Evolutionary conservation across 257 asterid species (phyloP).

Genomic region (Pogostemon cablin): DNA sequence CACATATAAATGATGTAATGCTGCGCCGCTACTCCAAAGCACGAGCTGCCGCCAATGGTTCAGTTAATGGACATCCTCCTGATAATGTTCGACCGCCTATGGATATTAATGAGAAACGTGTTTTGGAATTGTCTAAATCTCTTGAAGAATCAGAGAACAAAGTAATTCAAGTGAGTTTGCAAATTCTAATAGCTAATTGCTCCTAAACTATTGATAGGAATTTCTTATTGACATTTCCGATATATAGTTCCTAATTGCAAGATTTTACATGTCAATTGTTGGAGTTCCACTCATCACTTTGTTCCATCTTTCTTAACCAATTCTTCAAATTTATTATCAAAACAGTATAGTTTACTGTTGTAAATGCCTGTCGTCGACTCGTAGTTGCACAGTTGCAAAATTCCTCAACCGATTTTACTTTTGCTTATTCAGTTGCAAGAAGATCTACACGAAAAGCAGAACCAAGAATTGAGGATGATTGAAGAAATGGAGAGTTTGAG

Average conservation of each 20-base stretch:
- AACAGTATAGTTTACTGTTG: neutral
- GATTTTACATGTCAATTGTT: neutral
- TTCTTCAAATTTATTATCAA: neutral
- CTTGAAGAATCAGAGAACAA: conserved; percentile 83
- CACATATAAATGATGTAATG: conserved; percentile 99
- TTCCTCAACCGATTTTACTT: conserved; percentile 21
- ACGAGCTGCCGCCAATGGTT: conserved; percentile 78
- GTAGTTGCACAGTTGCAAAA: conserved; percentile 8
- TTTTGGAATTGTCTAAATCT: conserved; percentile 75
- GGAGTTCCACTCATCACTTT: neutral
- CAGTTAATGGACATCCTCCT: conserved; percentile 62
- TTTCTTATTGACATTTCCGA: neutral
- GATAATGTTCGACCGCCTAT: conserved; percentile 55
- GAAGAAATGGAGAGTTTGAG: conserved; percentile 72
- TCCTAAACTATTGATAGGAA: conserved; percentile 20
- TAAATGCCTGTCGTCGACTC: neutral
- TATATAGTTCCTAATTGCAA: neutral
- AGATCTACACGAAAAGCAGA: conserved; percentile 69
- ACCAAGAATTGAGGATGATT: conserved; percentile 56
- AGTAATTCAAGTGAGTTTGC: conserved; percentile 67
- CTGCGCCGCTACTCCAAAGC: conserved; percentile 96
- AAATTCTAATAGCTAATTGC: conserved; percentile 11
- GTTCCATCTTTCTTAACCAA: neutral
- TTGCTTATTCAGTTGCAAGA: conserved; percentile 69
- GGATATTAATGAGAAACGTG: conserved; percentile 72